A percentile compares a stretch with the other conserved stretches of the same genome.
Conservation (phyloP, 1,284 basidiomycete species). For the Puccinia triticina region DNA sequence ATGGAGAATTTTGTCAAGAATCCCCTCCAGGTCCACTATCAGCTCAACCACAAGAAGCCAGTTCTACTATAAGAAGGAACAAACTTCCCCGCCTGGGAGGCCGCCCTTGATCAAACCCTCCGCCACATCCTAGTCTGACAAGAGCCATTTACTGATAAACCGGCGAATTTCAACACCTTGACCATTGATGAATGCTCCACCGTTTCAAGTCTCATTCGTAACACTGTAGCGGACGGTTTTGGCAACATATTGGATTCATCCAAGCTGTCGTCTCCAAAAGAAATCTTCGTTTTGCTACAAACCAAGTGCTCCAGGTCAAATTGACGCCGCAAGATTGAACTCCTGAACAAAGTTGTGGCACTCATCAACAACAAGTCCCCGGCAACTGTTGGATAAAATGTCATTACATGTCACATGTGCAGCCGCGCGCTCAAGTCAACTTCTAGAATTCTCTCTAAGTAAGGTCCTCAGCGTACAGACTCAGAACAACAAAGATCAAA, state of each 20-base stretch:
- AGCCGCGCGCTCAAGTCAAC: too few species aligned
- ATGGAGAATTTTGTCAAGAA: neutral
- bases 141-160: neutral
- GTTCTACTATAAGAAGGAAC: neutral
- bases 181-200: neutral
- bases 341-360: neutral
- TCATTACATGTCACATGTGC: too few species aligned
- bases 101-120: too few species aligned
- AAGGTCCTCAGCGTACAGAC: too few species aligned
- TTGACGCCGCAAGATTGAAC: neutral
- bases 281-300: neutral
- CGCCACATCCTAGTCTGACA: too few species aligned
- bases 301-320: neutral
- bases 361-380: neutral
- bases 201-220: neutral
- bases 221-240: neutral
- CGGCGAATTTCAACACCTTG: neutral
- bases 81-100: neutral
- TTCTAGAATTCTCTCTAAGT: too few species aligned
- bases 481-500: too few species aligned
- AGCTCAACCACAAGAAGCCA: neutral
- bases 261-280: neutral
- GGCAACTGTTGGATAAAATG: too few species aligned
- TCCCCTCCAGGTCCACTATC: neutral
- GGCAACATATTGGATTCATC: neutral